Conservation (phyloP, 352 stramenopile genomes). For the Globisporangium splendens region DNA sequence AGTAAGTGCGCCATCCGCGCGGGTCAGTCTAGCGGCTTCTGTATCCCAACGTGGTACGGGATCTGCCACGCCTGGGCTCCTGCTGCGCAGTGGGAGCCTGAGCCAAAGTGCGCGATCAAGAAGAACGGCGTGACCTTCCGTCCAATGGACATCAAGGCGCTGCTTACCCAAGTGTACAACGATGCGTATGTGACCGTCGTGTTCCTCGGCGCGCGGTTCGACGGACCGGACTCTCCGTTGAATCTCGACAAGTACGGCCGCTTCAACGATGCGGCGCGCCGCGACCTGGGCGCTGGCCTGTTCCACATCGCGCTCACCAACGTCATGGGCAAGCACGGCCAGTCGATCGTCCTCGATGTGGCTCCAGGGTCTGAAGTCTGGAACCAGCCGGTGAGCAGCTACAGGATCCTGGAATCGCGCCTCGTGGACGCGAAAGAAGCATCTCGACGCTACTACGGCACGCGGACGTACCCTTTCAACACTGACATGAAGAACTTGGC, state of each 20-base stretch:
- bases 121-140: slow-evolving; percentile 49
- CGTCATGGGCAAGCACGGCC: slow-evolving; percentile 32
- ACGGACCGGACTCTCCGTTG: slow-evolving; percentile 14
- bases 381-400: slow-evolving; percentile 23
- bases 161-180: slow-evolving; percentile 39
- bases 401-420: slow-evolving; percentile 31
- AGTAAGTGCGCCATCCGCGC: slow-evolving; percentile 29
- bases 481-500: too few species aligned
- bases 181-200: slow-evolving; percentile 26
- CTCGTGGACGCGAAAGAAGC: too few species aligned
- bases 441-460: too few species aligned
- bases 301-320: slow-evolving; percentile 48
- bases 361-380: slow-evolving; percentile 25
- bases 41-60: slow-evolving; percentile 43
- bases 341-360: slow-evolving; percentile 41
- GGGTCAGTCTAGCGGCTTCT: slow-evolving; percentile 28
- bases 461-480: too few species aligned
- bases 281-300: slow-evolving; percentile 49
- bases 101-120: slow-evolving; percentile 35
- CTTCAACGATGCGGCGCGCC: slow-evolving; percentile 29
- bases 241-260: slow-evolving; percentile 42
- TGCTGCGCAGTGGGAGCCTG: slow-evolving; percentile 32
- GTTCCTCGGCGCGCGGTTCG: slow-evolving; percentile 40
- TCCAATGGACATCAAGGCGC: slow-evolving; percentile 48
- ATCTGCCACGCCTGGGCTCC: slow-evolving; percentile 51